Evolutionary conservation across 83 land plant genomes (phyloP).

Genomic region (Thuja plicata): DNA sequence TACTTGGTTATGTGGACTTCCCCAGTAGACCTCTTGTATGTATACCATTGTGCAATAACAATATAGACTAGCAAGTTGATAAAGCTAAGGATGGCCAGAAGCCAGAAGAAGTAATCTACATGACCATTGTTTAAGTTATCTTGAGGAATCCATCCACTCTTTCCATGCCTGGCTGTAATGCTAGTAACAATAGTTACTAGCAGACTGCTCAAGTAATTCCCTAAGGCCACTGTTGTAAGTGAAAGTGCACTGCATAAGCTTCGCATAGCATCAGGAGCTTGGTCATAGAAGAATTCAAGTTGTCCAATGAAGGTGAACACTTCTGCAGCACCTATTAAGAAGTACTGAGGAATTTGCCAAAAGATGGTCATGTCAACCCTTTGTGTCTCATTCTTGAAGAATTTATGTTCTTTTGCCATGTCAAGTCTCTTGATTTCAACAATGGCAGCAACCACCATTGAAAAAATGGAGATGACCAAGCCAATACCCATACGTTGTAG

Average conservation of each 20-base stretch:
- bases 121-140: constrained; percentile 77
- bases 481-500: constrained; percentile 78
- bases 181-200: constrained; percentile 60
- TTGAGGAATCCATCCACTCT: constrained; percentile 76
- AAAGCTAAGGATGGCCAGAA: constrained; percentile 55
- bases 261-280: constrained; percentile 86
- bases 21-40: constrained; percentile 45
- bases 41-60: constrained; percentile 63
- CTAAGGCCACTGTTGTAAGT: constrained; percentile 70
- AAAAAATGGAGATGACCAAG: constrained; percentile 52
- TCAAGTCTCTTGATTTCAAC: constrained; percentile 56
- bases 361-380: constrained; percentile 59
- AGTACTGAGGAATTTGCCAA: constrained; percentile 83
- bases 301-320: constrained; percentile 74
- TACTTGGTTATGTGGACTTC: constrained; percentile 4
- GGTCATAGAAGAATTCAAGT: constrained; percentile 85
- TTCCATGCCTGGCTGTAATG: constrained; percentile 52
- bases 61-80: constrained; percentile 58
- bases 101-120: constrained; percentile 82
- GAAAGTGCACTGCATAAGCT: constrained; percentile 74
- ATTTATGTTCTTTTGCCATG: constrained; percentile 33
- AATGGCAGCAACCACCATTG: constrained; percentile 65
- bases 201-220: constrained; percentile 73
- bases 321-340: constrained; percentile 66
- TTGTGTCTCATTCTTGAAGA: not conserved